Evolutionary conservation across 2,329 filamentous ascomycete genomes (phyloP).

Genomic region (Albophoma yamanashiensis): DNA sequence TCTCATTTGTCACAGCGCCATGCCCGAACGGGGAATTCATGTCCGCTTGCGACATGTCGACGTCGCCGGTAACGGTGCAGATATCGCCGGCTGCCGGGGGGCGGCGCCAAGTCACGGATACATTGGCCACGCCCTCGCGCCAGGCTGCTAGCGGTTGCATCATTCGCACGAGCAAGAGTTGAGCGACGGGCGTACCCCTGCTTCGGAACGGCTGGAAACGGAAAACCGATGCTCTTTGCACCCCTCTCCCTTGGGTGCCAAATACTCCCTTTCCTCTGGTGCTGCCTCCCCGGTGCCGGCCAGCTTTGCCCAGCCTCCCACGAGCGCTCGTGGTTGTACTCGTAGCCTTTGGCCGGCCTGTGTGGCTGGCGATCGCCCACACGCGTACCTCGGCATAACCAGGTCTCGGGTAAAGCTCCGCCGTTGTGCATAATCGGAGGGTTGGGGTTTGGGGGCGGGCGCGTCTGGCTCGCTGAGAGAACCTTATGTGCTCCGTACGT

Average conservation of each 20-base stretch:
- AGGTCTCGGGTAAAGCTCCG: slow-evolving; percentile 1
- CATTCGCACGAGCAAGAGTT: not conserved
- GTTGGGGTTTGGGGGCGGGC: slow-evolving; percentile 1
- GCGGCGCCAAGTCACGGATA: not conserved
- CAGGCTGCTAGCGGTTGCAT: not conserved
- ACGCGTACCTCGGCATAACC: not conserved
- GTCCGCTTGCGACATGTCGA: slow-evolving; percentile 7
- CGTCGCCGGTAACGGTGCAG: not conserved
- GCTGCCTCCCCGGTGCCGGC: not conserved
- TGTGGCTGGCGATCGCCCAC: slow-evolving; percentile 1
- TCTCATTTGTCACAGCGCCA: slow-evolving; percentile 3
- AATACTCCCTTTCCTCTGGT: not conserved
- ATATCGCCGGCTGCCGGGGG: not conserved
- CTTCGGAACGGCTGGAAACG: slow-evolving; percentile 9
- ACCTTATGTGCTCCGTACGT: too few relatives aligned
- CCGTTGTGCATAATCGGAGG: slow-evolving; percentile 5
- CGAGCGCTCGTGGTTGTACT: too few relatives aligned
- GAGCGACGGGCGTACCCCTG: slow-evolving; percentile 2
- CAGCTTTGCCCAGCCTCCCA: not conserved
- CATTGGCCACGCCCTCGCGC: not conserved
- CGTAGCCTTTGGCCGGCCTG: not conserved
- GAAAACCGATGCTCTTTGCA: slow-evolving; percentile 6
- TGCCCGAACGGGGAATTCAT: slow-evolving; percentile 10
- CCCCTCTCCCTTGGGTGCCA: not conserved
- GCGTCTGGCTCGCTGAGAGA: not conserved